Evolutionary conservation across 805 yeast genomes (phyloP).

Genomic region (Hanseniaspora taiwanica): DNA sequence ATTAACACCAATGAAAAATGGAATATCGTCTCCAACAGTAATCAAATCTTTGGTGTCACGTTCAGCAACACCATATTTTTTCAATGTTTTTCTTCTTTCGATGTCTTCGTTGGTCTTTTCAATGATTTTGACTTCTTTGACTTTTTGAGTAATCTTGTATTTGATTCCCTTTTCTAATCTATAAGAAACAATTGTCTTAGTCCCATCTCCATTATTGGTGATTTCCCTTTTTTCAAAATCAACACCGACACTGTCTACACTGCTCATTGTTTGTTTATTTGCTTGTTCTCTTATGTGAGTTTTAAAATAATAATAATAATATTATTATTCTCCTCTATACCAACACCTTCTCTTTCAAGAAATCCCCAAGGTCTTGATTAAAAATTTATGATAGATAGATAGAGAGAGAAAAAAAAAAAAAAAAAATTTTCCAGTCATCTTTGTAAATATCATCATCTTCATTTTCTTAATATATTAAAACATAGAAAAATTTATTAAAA

Average conservation of each 20-base stretch:
- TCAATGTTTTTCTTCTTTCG: constrained; percentile 83
- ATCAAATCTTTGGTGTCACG: constrained; percentile 43
- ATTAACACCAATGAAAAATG: constrained; percentile 55
- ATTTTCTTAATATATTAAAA: no score
- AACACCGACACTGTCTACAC: constrained; percentile 38
- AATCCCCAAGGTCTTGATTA: no score
- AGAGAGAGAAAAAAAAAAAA: no score
- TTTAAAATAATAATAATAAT: no score
- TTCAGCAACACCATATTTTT: constrained; percentile 74
- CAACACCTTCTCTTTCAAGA: no score
- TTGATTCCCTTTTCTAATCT: constrained; percentile 69
- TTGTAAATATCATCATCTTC: no score
- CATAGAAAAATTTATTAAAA: no score
- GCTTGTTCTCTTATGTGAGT: no score
- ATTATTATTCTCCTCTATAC: no score
- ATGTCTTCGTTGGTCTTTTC: constrained; percentile 76
- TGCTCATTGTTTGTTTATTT: constrained; percentile 17
- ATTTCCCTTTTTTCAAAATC: constrained; percentile 64
- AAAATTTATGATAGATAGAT: no score
- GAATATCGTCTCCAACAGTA: constrained; percentile 74
- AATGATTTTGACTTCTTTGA: constrained; percentile 61
- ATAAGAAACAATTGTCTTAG: constrained; percentile 75
- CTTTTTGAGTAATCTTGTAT: constrained; percentile 75
- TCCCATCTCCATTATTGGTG: constrained; percentile 71
- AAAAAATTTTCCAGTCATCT: no score